Evolutionary conservation across 805 yeast species (phyloP), one percentile per base, ranked within the genome.

Genomic region (Ogataea pini): DNA sequence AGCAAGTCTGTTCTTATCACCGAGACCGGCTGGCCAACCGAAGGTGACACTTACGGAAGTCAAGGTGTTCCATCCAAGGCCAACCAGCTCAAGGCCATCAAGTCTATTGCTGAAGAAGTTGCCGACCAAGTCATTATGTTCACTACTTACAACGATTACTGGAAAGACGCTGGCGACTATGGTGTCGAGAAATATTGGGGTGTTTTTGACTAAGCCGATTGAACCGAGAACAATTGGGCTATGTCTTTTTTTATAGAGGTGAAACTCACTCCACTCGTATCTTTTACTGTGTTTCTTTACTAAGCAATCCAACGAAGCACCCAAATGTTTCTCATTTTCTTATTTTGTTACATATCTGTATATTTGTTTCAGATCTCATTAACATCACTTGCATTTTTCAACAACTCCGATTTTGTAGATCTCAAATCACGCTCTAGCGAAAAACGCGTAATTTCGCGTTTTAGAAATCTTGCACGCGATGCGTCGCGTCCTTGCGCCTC

Each of bases 1-100:
- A 52, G 58, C 27, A 80, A 82, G 64, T 55, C 61, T 16, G 78
- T 80, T 33, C 65, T 82, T 52, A 72, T 82, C 54, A 72, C 82
- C 48, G 89, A 83, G 68, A 76, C 85, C 43, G 89, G 89, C 36
- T 83, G 89, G 89, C 89, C 88, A 58, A 75, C 85, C 13, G 59
- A 72, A 57, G 88, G 89, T 60, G 64, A 71, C 53, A 58, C 75
- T 49, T 77, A 72, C 57, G 83, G 83, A 48, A 51, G 55, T 41
- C 10, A 37, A 2, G 80, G 83, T 55, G 81, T 81, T 29, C 86
- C 87, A 39, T 77, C 83, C 18, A 55, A 55, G 27, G 64, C 57
- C 4, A 78, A 82, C 70, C 87, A 83, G 64, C 61, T 68, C 19
- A 54, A 70, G 9, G 85, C 86, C 10, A 59, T 83, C 41, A 62